Base-by-base conservation (phyloP, 768 basidiomycete genomes). In the Lanmaoa pseudosensibilis region DNA sequence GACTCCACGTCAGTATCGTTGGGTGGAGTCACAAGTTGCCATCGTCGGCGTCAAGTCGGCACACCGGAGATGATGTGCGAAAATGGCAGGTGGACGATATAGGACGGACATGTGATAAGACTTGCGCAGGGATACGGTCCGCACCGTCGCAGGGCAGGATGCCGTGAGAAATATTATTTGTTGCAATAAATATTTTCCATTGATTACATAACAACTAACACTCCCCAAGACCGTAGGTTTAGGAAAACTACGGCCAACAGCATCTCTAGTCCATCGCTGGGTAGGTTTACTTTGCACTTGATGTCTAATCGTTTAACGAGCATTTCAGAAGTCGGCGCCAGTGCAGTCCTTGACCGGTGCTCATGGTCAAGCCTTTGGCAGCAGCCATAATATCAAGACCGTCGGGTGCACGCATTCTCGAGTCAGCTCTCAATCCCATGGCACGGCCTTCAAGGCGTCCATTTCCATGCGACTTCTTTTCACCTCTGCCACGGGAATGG, bases 291-390 rank as follows among this genome's bases (percentile, higher is more conserved):
- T 39, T 32, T 46, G 10, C 39, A 10, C 21, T 27, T 11, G n/a
- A 15, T n/a, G 11, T 40, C 52, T 23, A 2, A 27, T 19, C 15
- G 18, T 25, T 41, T 19, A 16, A 48, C 25, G 16, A 15, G 18
- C 21, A 13, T 25, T n/a, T 38, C 18, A 37, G 27, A 51, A 52
- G 46, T 33, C 43, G 46, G 19, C 41, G 11, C 38, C 11, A 49
- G 63, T 60, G 19, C 18, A 45, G 67, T 47, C 46, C 53, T 39
- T 25, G 40, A 27, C 51, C 62, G 65, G 60, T 70, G 73, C 74
- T 72, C 76, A 87, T 86, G 85, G 77, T 86, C 65, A 84, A 87
- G 77, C 82, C 83, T 65, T 73, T 87, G 61, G 78, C 80, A 55
- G 76, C 80, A 43, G 78, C 79, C 70, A 73, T 85, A 38, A 38